Conservation (phyloP, 225 moss, liverwort and hornwort genomes). For the Marchantia paleacea region DNA sequence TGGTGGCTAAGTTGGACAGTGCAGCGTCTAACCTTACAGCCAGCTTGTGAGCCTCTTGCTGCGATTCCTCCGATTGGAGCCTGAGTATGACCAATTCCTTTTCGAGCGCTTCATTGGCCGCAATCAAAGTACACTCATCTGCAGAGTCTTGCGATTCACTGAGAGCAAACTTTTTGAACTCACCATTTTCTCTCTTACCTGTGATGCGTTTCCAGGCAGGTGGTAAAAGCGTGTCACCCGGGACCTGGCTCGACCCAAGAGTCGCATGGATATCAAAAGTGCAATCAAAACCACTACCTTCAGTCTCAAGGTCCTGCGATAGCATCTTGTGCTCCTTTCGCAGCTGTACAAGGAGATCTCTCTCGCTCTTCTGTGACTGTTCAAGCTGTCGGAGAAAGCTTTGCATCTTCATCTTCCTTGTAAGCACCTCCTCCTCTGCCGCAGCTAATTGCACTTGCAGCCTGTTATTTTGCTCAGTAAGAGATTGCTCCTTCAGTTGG, state of each 20-base stretch:
- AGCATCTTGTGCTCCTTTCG: conserved; percentile 40
- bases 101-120: conserved; percentile 25
- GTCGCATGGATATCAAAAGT: conserved; percentile 20
- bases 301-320: conserved; percentile 30
- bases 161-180: not conserved
- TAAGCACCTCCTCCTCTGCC: conserved; percentile 38
- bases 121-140: not conserved
- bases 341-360: conserved; percentile 36
- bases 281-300: conserved; percentile 19
- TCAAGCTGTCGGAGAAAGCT: conserved; percentile 42
- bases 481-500: conserved; percentile 24
- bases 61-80: conserved; percentile 29
- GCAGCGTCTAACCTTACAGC: conserved; percentile 44
- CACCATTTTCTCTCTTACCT: not conserved
- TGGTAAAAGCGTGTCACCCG: not conserved
- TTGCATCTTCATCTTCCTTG: conserved; percentile 46
- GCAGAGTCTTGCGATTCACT: conserved; percentile 17
- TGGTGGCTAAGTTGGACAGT: conserved; percentile 36
- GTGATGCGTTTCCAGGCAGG: conserved; percentile 1
- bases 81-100: conserved; percentile 28
- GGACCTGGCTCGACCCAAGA: conserved; percentile 15
- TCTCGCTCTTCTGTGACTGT: conserved; percentile 40
- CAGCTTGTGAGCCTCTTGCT: conserved; percentile 35
- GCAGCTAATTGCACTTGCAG: conserved; percentile 31
- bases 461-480: conserved; percentile 32